phyloP scores from a whole-genome alignment of 169 alveolate genomes.

The Neospora caninum region DNA sequence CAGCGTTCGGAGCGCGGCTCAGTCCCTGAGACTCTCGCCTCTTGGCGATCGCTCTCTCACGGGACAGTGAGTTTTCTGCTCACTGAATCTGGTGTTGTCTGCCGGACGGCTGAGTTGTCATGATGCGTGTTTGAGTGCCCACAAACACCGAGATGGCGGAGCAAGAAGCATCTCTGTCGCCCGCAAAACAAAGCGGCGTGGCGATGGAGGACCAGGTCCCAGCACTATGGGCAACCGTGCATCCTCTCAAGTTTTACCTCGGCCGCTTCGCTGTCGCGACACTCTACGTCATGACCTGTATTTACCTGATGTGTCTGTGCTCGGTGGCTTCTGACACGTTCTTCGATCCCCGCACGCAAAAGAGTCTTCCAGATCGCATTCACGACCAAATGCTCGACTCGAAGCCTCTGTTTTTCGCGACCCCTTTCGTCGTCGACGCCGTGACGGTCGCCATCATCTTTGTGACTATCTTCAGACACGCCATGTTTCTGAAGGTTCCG shows the following conservation, averaged over 20 bases:
- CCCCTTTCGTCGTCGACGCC: constrained; percentile 1
- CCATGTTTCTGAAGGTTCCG: background rate
- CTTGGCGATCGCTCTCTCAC: too few species aligned
- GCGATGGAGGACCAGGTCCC: background rate
- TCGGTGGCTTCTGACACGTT: constrained; percentile 28
- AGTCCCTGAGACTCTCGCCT: too few species aligned
- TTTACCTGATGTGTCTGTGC: constrained; percentile 8
- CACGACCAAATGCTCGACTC: constrained; percentile 33
- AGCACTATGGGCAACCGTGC: constrained; percentile 4
- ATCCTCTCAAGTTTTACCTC: background rate
- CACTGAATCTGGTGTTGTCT: too few species aligned
- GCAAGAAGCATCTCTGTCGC: background rate
- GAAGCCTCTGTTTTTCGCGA: background rate
- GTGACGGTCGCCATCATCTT: background rate
- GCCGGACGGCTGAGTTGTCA: too few species aligned
- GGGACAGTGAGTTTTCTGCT: too few species aligned
- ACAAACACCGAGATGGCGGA: background rate
- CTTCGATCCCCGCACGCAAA: constrained; percentile 25
- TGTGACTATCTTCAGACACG: constrained; percentile 2
- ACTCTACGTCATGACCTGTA: background rate
- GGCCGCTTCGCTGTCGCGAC: background rate
- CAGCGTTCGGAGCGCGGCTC: too few species aligned
- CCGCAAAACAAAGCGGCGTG: background rate
- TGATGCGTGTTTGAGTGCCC: too few species aligned
- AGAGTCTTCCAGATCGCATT: constrained; percentile 19